Conservation (phyloP, 805 yeast species). For the Pichia gijzeniarum region DNA sequence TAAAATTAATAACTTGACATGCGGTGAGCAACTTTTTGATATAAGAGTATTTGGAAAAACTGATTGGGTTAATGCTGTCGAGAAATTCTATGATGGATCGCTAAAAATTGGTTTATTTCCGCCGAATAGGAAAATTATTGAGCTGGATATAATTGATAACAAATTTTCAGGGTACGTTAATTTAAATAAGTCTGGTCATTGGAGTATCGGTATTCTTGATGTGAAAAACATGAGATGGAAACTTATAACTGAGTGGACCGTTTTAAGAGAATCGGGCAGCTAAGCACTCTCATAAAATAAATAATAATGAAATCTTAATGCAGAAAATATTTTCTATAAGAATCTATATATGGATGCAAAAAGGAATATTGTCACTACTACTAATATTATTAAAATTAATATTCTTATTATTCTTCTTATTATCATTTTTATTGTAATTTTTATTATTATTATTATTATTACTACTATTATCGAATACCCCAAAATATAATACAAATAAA, state of each 20-base stretch:
- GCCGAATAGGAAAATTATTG: conserved; percentile 75
- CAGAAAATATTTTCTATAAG: neutral
- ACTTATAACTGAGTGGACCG: conserved; percentile 84
- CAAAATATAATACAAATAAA: neutral
- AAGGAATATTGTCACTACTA: too few species aligned
- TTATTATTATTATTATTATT: neutral
- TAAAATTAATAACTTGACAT: conserved; percentile 57
- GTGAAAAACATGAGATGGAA: conserved; percentile 78
- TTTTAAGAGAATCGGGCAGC: conserved; percentile 5
- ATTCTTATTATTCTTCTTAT: neutral
- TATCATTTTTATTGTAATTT: too few species aligned
- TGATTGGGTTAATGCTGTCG: conserved; percentile 2
- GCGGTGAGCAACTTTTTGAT: conserved; percentile 12
- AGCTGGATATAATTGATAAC: conserved; percentile 46
- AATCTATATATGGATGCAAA: neutral
- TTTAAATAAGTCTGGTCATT: conserved; percentile 67
- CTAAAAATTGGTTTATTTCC: conserved; percentile 60
- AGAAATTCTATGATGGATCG: conserved; percentile 32
- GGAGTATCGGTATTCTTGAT: conserved; percentile 77
- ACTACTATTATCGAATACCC: neutral
- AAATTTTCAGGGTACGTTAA: conserved; percentile 51
- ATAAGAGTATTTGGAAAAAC: conserved; percentile 2
- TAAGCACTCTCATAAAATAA: neutral
- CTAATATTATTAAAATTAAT: too few species aligned
- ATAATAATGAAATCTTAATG: too few species aligned